These are phyloP conservation scores for Cyclotella sp. DNA, from an alignment of 108 stramenopile species.

Conservation along the genomic window DNA sequence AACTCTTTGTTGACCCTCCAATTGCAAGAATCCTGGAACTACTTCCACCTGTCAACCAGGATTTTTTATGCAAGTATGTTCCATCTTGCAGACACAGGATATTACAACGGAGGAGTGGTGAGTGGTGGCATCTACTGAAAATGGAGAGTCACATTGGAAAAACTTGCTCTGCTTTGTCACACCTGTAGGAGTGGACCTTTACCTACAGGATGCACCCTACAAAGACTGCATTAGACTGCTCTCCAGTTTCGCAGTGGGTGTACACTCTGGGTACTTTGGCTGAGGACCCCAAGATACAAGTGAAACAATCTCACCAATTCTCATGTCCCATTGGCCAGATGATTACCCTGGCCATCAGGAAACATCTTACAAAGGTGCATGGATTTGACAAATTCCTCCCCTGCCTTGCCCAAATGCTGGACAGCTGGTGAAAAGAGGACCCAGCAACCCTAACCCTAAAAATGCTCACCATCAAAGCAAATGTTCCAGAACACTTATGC, in stretches of 20 bases:
- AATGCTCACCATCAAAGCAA: no score
- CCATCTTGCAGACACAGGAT: constrained; percentile 24
- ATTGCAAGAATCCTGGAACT: constrained; percentile 25
- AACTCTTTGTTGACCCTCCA: constrained; percentile 23
- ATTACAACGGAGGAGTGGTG: constrained; percentile 11
- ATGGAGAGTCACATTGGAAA: constrained; percentile 20
- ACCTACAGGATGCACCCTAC: background rate
- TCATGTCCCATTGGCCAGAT: no score
- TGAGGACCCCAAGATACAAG: no score
- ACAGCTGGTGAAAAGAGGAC: background rate
- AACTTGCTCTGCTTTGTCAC: constrained; percentile 5
- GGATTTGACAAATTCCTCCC: background rate
- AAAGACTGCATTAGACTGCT: background rate
- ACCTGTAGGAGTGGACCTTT: constrained; percentile 32
- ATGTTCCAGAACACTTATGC: constrained; percentile 15
- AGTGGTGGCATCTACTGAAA: constrained; percentile 32
- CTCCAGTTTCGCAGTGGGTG: background rate
- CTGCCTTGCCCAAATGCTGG: background rate
- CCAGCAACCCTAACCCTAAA: background rate
- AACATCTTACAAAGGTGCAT: no score
- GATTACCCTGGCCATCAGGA: no score
- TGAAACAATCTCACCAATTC: no score
- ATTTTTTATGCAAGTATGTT: constrained; percentile 8
- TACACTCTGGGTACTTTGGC: no score
- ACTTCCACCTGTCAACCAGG: constrained; percentile 9